A percentile compares a stretch with the other conserved stretches of the same genome.
Conservation (phyloP, 2,329 filamentous ascomycete species). For the Fusarium transvaalense region DNA sequence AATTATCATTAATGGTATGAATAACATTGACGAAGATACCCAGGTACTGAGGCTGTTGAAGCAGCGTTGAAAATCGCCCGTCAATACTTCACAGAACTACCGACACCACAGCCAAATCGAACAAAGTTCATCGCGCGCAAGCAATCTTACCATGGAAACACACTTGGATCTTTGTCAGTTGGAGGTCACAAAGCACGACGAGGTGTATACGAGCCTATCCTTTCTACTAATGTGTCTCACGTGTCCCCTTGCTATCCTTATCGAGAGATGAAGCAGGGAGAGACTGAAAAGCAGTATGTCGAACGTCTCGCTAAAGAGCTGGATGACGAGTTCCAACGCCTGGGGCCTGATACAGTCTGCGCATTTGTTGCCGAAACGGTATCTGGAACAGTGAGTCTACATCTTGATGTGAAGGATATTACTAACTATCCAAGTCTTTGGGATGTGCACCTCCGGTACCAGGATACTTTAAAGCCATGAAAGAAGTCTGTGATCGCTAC, state of each 20-base stretch:
- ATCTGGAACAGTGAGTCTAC: slow-evolving; percentile 33
- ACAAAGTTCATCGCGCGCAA: slow-evolving; percentile 34
- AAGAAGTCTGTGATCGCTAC: slow-evolving; percentile 65
- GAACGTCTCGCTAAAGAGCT: slow-evolving; percentile 29
- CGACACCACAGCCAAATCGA: slow-evolving; percentile 24
- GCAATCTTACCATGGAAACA: slow-evolving; percentile 42
- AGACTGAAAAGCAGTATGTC: slow-evolving; percentile 45
- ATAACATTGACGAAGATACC: accelerated
- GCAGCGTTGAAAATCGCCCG: slow-evolving; percentile 41
- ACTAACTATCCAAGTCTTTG: slow-evolving; percentile 12
- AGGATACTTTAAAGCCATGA: slow-evolving; percentile 67
- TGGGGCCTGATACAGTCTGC: slow-evolving; percentile 36
- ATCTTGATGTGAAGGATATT: accelerated
- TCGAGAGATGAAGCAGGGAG: slow-evolving; percentile 40
- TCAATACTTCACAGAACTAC: slow-evolving; percentile 38
- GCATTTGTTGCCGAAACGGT: slow-evolving; percentile 42
- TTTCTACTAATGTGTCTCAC: slow-evolving; percentile 45
- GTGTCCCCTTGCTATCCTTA: slow-evolving; percentile 48
- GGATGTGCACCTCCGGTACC: slow-evolving; percentile 31
- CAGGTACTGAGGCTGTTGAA: slow-evolving; percentile 43
- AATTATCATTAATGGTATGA: neutral
- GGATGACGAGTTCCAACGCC: slow-evolving; percentile 32
- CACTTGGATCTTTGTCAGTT: slow-evolving; percentile 16
- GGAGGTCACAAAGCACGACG: slow-evolving; percentile 41
- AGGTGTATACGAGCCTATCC: slow-evolving; percentile 46